A percentile compares a stretch with the other conserved stretches of the same genome.
These are phyloP conservation scores for Omphalotus olearius DNA, from an alignment of 1,284 basidiomycete genomes.

Conservation along the genomic window DNA sequence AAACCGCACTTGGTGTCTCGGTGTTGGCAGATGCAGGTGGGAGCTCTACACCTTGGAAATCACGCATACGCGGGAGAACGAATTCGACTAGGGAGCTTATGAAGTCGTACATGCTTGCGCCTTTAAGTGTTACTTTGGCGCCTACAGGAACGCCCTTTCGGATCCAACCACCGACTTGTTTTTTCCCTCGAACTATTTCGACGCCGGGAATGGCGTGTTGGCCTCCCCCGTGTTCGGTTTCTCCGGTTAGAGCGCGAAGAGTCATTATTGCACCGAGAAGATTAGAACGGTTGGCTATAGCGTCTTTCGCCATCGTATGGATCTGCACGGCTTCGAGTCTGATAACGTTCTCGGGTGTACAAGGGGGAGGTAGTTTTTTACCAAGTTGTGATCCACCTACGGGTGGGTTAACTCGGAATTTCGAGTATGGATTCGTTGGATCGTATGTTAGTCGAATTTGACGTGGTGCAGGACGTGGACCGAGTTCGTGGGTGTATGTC, in stretches of 20 bases:
- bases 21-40: slow-evolving; percentile 60
- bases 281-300: slow-evolving; percentile 68
- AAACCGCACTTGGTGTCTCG: slow-evolving; percentile 71
- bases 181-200: slow-evolving; percentile 76
- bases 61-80: slow-evolving; percentile 88
- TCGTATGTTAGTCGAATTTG: slow-evolving; percentile 70
- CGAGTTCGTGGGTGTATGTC: slow-evolving; percentile 79
- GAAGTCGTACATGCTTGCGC: slow-evolving; percentile 93
- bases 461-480: slow-evolving; percentile 47
- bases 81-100: slow-evolving; percentile 88
- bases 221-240: slow-evolving; percentile 69
- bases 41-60: slow-evolving; percentile 81
- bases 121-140: slow-evolving; percentile 86
- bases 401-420: slow-evolving; percentile 67
- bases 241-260: slow-evolving; percentile 84
- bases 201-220: slow-evolving; percentile 71
- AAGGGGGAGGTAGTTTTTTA: slow-evolving; percentile 59
- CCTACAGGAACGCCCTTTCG: slow-evolving; percentile 82
- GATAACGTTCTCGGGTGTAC: slow-evolving; percentile 65
- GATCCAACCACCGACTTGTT: slow-evolving; percentile 84
- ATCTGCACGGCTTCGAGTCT: slow-evolving; percentile 81
- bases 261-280: slow-evolving; percentile 87
- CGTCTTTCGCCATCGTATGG: slow-evolving; percentile 82
- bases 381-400: slow-evolving; percentile 70
- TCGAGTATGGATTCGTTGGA: slow-evolving; percentile 75